Evolutionary conservation across 169 alveolate genomes (phyloP).

Genomic region (Eimeria acervulina): DNA sequence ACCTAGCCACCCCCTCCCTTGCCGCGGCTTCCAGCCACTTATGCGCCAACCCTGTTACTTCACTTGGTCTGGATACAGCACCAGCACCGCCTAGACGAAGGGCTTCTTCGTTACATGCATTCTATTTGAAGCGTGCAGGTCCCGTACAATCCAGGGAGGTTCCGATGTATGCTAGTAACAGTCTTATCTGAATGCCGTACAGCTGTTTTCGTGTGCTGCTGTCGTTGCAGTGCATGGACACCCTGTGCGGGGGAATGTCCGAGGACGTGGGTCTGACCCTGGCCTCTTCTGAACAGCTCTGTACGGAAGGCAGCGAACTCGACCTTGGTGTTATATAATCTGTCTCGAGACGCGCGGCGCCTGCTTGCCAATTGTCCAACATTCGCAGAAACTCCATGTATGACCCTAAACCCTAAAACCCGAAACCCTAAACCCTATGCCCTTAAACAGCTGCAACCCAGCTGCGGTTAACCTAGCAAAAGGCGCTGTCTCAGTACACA

Average conservation of each 20-base stretch:
- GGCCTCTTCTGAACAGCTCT: constrained; percentile 69
- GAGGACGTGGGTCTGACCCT: constrained; percentile 72
- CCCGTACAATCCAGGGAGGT: background rate
- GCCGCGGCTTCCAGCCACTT: too few relatives aligned
- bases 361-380: background rate
- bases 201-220: background rate
- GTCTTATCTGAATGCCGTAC: background rate
- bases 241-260: constrained; percentile 59
- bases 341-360: background rate
- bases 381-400: background rate
- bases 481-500: background rate
- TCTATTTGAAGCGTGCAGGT: background rate
- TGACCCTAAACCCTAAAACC: background rate
- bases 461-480: background rate
- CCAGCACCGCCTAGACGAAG: too few relatives aligned
- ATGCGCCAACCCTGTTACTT: too few relatives aligned
- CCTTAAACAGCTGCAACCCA: background rate
- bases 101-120: background rate
- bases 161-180: background rate
- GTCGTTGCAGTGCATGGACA: constrained; percentile 46
- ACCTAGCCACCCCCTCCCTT: too few relatives aligned
- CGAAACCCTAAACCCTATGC: background rate
- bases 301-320: constrained; percentile 71
- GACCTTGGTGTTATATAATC: background rate
- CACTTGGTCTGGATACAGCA: background rate